Conservation (phyloP, 129 eudicot species). For the Logfia minima region DNA sequence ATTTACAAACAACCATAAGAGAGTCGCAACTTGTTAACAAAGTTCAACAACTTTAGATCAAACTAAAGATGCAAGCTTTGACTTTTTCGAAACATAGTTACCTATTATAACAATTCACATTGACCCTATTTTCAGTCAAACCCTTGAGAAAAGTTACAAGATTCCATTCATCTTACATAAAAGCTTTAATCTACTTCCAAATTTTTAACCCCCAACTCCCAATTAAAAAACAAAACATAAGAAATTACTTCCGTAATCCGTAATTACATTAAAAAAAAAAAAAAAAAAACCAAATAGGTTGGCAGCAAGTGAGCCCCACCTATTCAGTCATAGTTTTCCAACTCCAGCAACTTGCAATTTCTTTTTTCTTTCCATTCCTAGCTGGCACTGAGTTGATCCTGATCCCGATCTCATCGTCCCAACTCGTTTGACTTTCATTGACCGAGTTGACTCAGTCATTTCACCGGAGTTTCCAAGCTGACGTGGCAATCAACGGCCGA, state of each 20-base stretch:
- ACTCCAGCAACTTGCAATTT: conserved; percentile 27
- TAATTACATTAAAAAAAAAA: conserved; percentile 13
- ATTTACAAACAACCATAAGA: too few relatives aligned
- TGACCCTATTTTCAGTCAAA: conserved; percentile 25
- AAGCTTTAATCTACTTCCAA: conserved; percentile 10
- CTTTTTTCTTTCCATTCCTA: background rate
- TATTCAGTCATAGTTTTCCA: conserved; percentile 24
- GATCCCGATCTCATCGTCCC: background rate
- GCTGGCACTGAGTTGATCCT: conserved; percentile 24
- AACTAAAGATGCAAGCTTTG: conserved; percentile 29
- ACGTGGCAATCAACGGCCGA: conserved; percentile 72
- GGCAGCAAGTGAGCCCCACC: conserved; percentile 26
- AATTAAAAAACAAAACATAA: conserved; percentile 11
- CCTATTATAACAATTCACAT: conserved; percentile 36
- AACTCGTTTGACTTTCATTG: background rate
- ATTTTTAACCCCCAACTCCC: conserved; percentile 15
- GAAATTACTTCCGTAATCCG: conserved; percentile 16
- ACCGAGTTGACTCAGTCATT: conserved; percentile 32
- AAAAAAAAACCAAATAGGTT: conserved; percentile 19
- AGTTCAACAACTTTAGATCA: conserved; percentile 30
- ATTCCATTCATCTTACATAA: conserved; percentile 25
- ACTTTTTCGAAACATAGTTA: background rate
- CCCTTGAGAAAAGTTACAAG: conserved; percentile 26
- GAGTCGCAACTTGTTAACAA: conserved; percentile 3
- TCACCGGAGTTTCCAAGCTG: conserved; percentile 72